Base-by-base conservation (phyloP, 2,329 filamentous ascomycete species). In the Nemania sp. region DNA sequence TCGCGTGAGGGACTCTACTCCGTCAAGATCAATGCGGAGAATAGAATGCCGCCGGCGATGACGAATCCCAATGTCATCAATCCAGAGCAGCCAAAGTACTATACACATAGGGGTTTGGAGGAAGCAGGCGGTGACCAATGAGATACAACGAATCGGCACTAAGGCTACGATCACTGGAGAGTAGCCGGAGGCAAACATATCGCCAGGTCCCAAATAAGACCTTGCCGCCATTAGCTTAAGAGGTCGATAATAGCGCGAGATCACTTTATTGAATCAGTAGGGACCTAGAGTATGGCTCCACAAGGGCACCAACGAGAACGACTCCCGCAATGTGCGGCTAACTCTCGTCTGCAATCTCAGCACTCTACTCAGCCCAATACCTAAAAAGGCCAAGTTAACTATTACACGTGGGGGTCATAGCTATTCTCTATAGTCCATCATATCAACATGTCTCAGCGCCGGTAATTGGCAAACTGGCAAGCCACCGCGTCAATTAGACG, bases 401-500 rank as follows among this genome's bases (percentile, higher is more conserved):
- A 20, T 24, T 43, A 22, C 43, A 47, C 66, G 66, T 68, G 62
- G 43, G 66, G 58, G 62, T 61, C 22, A 27, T 27, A 7, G 52
- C 26, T 57, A 24, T 29, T 49, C n/a, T 54, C 47, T n/a, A 5
- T 65, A 20, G 26, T 54, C 26, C 8, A 18, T 20, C 45, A 41
- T 49, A 49, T 64, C 27, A 32, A 49, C 45, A 54, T 29, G 13
- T 65, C 32, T 3, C 45, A 7, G 29, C 18, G 13, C 20, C 5
- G 26, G 4, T 22, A 61, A 52, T n/a, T 61, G 26, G 22, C 24
- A 41, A 53, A 10, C 7, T 26, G n/a, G 52, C 38, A 41, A 52
- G 29, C 20, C 13, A 24, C 26, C 41, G 15, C 26, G 43, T 35
- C 52, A 20, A 52, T 62, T 52, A 22, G 47, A 62, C 32, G 52